Evolutionary conservation across 164 flowering plant genomes (phyloP).

Genomic region (Nelumbo lutea): DNA sequence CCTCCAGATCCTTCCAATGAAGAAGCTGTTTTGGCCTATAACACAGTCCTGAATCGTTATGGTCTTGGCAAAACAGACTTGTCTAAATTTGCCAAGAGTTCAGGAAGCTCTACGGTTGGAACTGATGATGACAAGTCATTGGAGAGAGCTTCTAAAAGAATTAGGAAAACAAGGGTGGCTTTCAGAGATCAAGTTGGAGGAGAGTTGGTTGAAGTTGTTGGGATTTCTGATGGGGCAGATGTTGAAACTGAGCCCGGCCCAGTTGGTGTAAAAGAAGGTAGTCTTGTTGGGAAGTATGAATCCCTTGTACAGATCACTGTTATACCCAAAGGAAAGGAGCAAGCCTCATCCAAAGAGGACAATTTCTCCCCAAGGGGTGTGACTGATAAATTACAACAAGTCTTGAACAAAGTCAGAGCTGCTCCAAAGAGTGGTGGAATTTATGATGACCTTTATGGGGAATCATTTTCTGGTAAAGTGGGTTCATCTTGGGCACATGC

Average conservation of each 20-base stretch:
- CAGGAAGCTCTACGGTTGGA: slow-evolving; percentile 19
- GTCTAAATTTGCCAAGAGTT: slow-evolving; percentile 16
- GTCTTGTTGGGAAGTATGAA: slow-evolving; percentile 97
- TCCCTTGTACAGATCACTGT: slow-evolving; percentile 81
- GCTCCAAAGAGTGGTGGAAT: slow-evolving; percentile 60
- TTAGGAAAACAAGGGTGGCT: slow-evolving; percentile 55
- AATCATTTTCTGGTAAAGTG: slow-evolving; percentile 56
- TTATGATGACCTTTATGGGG: slow-evolving; percentile 89
- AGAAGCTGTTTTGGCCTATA: slow-evolving; percentile 88
- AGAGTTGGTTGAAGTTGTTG: slow-evolving; percentile 84
- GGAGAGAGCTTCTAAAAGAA: slow-evolving; percentile 61
- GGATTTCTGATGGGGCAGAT: slow-evolving; percentile 90
- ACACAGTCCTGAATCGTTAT: slow-evolving; percentile 74
- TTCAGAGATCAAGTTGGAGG: slow-evolving; percentile 94
- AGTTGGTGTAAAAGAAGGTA: slow-evolving; percentile 91
- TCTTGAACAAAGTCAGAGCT: slow-evolving; percentile 73
- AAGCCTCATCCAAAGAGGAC: slow-evolving; percentile 35
- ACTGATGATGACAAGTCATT: slow-evolving; percentile 18
- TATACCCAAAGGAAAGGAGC: slow-evolving; percentile 88
- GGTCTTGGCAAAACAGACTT: slow-evolving; percentile 44
- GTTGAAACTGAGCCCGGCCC: slow-evolving; percentile 98
- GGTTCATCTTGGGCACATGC: slow-evolving; percentile 88
- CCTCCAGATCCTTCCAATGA: slow-evolving; percentile 93
- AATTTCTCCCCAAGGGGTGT: slow-evolving; percentile 49
- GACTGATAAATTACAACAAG: slow-evolving; percentile 71